These are phyloP conservation scores for Tillandsia leiboldiana DNA, from an alignment of 176 grass and related monocot genomes.

Conservation along the genomic window DNA sequence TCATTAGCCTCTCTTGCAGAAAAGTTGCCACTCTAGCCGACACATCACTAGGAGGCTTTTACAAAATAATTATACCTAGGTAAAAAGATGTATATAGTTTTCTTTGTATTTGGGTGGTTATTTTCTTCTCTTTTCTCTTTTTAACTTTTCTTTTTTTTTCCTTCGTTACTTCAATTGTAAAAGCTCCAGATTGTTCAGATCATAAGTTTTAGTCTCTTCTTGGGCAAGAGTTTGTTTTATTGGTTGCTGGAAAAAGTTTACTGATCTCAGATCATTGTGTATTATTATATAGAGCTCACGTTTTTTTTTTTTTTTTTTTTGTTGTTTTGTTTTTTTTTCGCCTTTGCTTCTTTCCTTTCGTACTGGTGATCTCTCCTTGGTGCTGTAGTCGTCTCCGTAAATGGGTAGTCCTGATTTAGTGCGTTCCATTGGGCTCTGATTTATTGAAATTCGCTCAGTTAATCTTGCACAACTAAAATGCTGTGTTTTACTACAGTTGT, in stretches of 20 bases:
- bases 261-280: too few species aligned
- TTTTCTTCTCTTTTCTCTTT: conserved; percentile 22
- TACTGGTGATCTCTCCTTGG: too few species aligned
- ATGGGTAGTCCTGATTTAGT: too few species aligned
- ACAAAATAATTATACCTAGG: conserved; percentile 65
- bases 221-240: conserved; percentile 57
- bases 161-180: conserved; percentile 43
- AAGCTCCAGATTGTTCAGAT: conserved; percentile 49
- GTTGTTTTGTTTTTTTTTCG: too few species aligned
- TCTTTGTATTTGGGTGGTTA: conserved; percentile 37
- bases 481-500: too few species aligned
- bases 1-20: conserved; percentile 78
- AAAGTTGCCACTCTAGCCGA: conserved; percentile 32
- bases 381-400: too few species aligned
- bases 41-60: conserved; percentile 46
- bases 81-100: conserved; percentile 82
- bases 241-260: conserved; percentile 19
- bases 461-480: too few species aligned
- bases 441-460: too few species aligned
- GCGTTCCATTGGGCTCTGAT: too few species aligned
- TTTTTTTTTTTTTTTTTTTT: too few species aligned
- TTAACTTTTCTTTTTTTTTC: conserved; percentile 19
- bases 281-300: too few species aligned
- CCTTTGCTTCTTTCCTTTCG: too few species aligned
- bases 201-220: conserved; percentile 50